Conservation (phyloP, 192 early-diverging fungal species). For the Obelidium mucronatum region DNA sequence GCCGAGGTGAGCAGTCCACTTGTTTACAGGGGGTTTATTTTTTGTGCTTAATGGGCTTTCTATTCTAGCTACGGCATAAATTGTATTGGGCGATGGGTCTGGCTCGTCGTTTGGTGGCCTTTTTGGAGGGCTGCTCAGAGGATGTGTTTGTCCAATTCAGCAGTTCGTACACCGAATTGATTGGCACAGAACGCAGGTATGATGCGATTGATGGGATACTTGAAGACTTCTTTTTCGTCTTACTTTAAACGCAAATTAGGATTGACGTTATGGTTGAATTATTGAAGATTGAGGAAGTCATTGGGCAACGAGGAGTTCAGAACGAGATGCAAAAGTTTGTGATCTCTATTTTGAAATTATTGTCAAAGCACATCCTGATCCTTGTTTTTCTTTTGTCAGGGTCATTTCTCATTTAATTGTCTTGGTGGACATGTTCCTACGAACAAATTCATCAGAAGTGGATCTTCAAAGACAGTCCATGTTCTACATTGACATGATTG, state of each 20-base stretch:
- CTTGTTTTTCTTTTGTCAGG: no score
- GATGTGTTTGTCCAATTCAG: conserved; percentile 77
- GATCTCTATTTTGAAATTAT: neutral
- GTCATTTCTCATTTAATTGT: conserved; percentile 72
- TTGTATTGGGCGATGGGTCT: conserved; percentile 73
- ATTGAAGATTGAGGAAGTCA: conserved; percentile 80
- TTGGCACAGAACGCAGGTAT: conserved; percentile 68
- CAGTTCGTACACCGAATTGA: conserved; percentile 77
- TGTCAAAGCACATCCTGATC: neutral
- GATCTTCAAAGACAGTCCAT: conserved; percentile 31
- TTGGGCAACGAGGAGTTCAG: conserved; percentile 66
- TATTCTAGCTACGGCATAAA: conserved; percentile 63
- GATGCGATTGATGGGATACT: conserved; percentile 47
- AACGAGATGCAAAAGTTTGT: conserved; percentile 68
- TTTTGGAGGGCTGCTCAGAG: conserved; percentile 70
- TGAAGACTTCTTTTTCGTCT: neutral
- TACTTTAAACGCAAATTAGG: conserved; percentile 41
- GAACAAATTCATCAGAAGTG: conserved; percentile 9
- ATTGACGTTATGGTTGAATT: conserved; percentile 78
- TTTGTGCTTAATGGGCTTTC: neutral
- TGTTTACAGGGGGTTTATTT: neutral
- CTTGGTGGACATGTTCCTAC: conserved; percentile 69
- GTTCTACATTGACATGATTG: conserved; percentile 35
- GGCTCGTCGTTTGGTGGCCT: conserved; percentile 71
- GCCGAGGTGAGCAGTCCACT: conserved; percentile 26